Conservation (phyloP, 2,329 filamentous ascomycete genomes). For the Diaporthe vaccinii region DNA sequence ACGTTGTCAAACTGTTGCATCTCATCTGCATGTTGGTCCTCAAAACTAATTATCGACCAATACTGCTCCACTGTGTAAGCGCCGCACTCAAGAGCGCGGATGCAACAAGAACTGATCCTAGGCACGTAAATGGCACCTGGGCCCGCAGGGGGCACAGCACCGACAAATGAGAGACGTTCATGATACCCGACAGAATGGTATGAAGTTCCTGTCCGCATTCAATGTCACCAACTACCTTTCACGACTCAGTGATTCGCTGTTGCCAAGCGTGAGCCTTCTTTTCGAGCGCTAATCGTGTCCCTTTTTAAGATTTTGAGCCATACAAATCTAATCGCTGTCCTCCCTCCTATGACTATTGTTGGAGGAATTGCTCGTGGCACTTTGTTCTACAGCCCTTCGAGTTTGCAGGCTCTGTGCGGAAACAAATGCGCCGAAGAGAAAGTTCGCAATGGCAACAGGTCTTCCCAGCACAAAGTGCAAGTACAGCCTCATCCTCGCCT, state of each 20-base stretch:
- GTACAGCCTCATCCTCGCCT: constrained; percentile 13
- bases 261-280: too few relatives aligned
- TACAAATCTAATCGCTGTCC: not conserved
- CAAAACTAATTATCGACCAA: not conserved
- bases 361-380: not conserved
- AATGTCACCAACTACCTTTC: not conserved
- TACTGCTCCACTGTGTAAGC: not conserved
- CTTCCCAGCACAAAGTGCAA: not conserved
- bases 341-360: not conserved
- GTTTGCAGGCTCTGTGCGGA: not conserved
- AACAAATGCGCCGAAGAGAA: not conserved
- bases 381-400: not conserved
- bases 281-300: not conserved
- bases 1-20: not conserved
- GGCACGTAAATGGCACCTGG: too few relatives aligned
- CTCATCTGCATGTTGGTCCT: not conserved
- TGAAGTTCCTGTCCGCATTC: not conserved
- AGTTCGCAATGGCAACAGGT: not conserved
- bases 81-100: not conserved
- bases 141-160: not conserved
- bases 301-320: not conserved
- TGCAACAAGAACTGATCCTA: not conserved
- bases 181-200: not conserved
- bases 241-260: too few relatives aligned
- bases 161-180: not conserved